Evolutionary conservation across 176 grass and related monocot genomes (phyloP).

Genomic region (Oryza rufipogon): DNA sequence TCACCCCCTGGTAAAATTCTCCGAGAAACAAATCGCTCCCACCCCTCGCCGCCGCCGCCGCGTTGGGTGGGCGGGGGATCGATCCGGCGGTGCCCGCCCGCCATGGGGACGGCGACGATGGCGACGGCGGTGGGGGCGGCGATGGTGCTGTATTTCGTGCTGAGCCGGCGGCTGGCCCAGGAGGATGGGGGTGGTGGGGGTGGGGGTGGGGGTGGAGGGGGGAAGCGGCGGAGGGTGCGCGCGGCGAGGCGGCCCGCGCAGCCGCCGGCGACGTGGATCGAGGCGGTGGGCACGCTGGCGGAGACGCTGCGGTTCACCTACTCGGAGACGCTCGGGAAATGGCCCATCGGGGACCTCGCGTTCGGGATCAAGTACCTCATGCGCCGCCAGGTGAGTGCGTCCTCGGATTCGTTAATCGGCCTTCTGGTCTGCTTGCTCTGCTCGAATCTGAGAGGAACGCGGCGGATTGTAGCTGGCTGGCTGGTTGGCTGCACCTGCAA

Average conservation of each 20-base stretch:
- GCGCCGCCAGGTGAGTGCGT: conserved; percentile 71
- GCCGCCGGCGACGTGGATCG: conserved; percentile 88
- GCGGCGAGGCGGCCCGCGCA: conserved; percentile 61
- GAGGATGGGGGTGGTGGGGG: conserved; percentile 30
- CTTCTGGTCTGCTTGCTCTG: neutral
- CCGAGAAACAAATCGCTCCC: too few species aligned
- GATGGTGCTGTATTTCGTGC: conserved; percentile 81
- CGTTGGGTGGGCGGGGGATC: conserved; percentile 6
- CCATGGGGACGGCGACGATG: conserved; percentile 90
- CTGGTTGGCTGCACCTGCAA: neutral
- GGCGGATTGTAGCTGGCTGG: neutral
- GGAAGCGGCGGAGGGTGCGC: conserved; percentile 57
- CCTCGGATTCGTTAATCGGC: neutral
- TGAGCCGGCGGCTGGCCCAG: conserved; percentile 62
- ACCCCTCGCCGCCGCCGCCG: neutral
- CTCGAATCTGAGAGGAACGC: conserved; percentile 36
- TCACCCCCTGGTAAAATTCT: conserved; percentile 5
- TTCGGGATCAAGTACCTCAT: conserved; percentile 99
- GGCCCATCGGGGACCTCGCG: conserved; percentile 94
- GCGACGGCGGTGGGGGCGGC: conserved; percentile 89
- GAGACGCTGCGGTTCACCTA: conserved; percentile 96
- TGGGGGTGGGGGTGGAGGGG: conserved; percentile 25
- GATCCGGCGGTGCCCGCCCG: neutral
- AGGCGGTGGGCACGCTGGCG: conserved; percentile 83
- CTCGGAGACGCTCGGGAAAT: conserved; percentile 93